Percentiles rank a stretch among this genome's conserved stretches.
Evolutionary conservation across 495 filamentous ascomycete species (phyloP).

Genomic region (Podospora australis): DNA sequence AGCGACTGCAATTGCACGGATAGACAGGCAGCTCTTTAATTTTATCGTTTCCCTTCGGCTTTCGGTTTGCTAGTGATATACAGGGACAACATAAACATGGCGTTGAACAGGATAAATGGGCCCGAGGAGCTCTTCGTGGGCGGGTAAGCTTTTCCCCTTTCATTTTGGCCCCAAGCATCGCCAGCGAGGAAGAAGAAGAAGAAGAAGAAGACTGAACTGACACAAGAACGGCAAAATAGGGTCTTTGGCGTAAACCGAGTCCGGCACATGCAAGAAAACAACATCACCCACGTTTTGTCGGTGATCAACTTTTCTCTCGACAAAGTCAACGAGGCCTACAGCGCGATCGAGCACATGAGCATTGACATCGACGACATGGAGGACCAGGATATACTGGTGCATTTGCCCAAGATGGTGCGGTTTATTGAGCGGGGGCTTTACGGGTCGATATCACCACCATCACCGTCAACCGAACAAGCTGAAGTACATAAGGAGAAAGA

Average conservation of each 20-base stretch:
- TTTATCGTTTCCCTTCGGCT: no score
- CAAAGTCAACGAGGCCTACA: conserved; percentile 28
- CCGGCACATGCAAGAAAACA: conserved; percentile 57
- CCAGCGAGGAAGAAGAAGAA: no score
- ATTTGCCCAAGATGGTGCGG: conserved; percentile 65
- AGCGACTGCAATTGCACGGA: no score
- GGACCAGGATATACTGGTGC: conserved; percentile 76
- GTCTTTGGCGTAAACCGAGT: conserved; percentile 68
- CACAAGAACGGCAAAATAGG: no score
- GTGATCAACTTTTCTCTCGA: conserved; percentile 47
- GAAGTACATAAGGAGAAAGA: not conserved
- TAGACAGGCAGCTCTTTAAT: no score
- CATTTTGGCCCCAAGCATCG: not conserved
- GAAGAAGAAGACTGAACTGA: no score
- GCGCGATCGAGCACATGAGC: conserved; percentile 59
- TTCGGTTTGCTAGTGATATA: no score
- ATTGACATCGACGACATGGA: conserved; percentile 85
- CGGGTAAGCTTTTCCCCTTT: conserved; percentile 53
- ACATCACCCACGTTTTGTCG: conserved; percentile 89
- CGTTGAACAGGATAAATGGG: conserved; percentile 52
- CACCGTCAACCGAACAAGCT: not conserved
- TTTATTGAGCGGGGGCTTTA: conserved; percentile 75
- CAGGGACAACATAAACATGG: no score
- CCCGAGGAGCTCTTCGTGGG: conserved; percentile 72
- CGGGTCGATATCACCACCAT: conserved; percentile 13